phyloP scores from a whole-genome alignment of 306 rosid species.

The Comarum palustre region DNA sequence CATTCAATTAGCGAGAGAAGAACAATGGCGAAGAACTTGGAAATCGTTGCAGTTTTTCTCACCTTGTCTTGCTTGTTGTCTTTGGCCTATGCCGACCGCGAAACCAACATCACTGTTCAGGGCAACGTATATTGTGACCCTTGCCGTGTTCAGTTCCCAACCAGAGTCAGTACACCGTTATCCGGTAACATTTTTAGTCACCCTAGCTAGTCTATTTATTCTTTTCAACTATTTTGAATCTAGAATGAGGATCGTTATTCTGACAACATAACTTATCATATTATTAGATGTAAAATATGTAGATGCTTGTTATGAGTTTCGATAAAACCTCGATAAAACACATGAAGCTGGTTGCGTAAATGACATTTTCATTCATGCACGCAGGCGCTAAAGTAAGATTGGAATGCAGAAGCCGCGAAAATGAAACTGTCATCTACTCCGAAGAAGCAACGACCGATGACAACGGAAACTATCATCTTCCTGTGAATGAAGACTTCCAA shows the following conservation, averaged over 20 bases:
- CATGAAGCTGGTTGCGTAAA: neutral
- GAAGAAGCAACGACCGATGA: constrained; percentile 3
- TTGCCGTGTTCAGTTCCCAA: constrained; percentile 38
- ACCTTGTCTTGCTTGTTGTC: constrained; percentile 29
- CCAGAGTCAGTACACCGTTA: neutral
- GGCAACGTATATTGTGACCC: constrained; percentile 55
- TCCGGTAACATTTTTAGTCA: neutral
- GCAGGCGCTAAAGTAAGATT: constrained; percentile 32
- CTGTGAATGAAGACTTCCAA: constrained; percentile 32
- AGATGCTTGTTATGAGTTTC: neutral
- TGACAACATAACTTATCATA: too few species aligned
- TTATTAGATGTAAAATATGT: neutral
- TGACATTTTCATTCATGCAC: neutral
- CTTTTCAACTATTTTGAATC: neutral
- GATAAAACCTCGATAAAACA: neutral
- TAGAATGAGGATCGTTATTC: too few species aligned
- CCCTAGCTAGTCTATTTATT: neutral
- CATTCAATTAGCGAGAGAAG: neutral
- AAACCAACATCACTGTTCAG: constrained; percentile 18
- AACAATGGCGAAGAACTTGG: constrained; percentile 34
- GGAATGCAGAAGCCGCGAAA: constrained; percentile 22
- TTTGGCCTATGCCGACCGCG: neutral
- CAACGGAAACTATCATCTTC: constrained; percentile 27
- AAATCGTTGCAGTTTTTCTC: constrained; percentile 18
- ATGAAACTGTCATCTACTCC: neutral